Conservation (phyloP, 176 grass and related monocot species). For the Avena atlantica region DNA sequence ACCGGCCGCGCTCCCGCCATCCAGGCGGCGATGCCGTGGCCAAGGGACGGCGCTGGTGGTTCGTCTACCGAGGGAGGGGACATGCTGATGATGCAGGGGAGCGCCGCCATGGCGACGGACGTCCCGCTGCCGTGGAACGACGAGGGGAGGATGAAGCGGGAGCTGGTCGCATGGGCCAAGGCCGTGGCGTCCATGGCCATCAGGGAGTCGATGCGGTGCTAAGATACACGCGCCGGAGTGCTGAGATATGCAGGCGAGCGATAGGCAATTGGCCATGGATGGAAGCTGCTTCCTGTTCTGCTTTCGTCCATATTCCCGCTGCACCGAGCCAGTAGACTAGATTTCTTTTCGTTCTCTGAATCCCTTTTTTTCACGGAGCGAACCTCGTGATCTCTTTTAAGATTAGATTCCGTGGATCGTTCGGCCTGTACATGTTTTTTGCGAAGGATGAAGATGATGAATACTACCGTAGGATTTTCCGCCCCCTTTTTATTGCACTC, state of each 20-base stretch:
- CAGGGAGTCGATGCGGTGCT: conserved; percentile 41
- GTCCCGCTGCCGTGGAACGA: conserved; percentile 44
- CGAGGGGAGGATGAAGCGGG: conserved; percentile 69
- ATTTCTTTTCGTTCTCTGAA: not conserved
- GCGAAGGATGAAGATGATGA: not conserved
- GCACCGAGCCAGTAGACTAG: not conserved
- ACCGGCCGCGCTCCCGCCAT: not conserved
- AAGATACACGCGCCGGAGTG: too few species aligned
- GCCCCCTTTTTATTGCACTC: not conserved
- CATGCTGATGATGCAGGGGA: not conserved
- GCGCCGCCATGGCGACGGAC: not conserved
- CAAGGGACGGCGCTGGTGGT: not conserved
- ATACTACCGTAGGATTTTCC: too few species aligned
- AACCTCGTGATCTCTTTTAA: not conserved
- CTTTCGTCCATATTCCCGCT: not conserved
- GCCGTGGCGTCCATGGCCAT: conserved; percentile 75
- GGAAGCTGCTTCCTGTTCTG: not conserved
- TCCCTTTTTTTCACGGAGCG: not conserved
- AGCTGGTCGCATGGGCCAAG: conserved; percentile 77
- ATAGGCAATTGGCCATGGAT: not conserved
- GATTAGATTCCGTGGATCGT: not conserved
- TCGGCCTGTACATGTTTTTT: conserved; percentile 17
- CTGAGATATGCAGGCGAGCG: not conserved
- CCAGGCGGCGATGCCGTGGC: not conserved
- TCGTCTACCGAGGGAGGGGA: not conserved